These are phyloP conservation scores for Pterula multifida DNA, from an alignment of 1,284 basidiomycete genomes.

Conservation along the genomic window DNA sequence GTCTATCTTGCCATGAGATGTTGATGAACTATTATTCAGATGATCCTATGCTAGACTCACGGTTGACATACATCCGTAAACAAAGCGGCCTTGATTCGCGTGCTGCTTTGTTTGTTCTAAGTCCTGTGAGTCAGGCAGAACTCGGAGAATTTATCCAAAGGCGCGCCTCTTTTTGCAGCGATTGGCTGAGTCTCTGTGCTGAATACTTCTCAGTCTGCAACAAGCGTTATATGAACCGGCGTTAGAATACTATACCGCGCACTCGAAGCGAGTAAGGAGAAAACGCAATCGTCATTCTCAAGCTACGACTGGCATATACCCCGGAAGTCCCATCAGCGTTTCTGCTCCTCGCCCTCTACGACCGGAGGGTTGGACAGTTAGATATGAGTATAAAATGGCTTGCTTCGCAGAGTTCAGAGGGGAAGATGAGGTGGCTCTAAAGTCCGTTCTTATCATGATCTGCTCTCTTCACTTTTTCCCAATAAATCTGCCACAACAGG, in stretches of 20 bases:
- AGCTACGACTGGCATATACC: slow-evolving; percentile 22
- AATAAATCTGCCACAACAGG: slow-evolving; percentile 24
- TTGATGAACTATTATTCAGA: slow-evolving; percentile 31
- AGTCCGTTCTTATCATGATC: slow-evolving; percentile 32
- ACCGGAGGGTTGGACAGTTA: slow-evolving; percentile 88
- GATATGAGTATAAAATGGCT: slow-evolving; percentile 95
- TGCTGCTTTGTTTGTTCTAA: slow-evolving; percentile 88
- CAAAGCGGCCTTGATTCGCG: slow-evolving; percentile 84
- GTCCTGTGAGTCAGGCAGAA: slow-evolving; percentile 75
- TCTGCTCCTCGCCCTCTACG: slow-evolving; percentile 47
- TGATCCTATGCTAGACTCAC: slow-evolving; percentile 69
- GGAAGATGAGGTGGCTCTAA: slow-evolving; percentile 81
- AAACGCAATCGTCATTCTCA: slow-evolving; percentile 76
- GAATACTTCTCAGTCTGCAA: slow-evolving; percentile 48
- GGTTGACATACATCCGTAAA: slow-evolving; percentile 77
- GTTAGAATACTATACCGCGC: slow-evolving; percentile 85
- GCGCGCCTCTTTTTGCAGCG: slow-evolving; percentile 20
- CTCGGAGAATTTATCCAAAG: slow-evolving; percentile 78
- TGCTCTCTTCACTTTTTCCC: slow-evolving; percentile 10
- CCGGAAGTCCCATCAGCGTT: slow-evolving; percentile 29
- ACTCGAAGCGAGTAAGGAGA: slow-evolving; percentile 81
- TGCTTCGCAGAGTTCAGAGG: slow-evolving; percentile 91
- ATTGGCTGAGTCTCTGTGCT: slow-evolving; percentile 2
- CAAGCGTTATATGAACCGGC: slow-evolving; percentile 81
- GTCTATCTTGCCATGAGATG: not conserved